Evolutionary conservation across 805 yeast genomes (phyloP), one percentile per base, ranked within the genome.

Genomic region (Jamesozyma rosinii): DNA sequence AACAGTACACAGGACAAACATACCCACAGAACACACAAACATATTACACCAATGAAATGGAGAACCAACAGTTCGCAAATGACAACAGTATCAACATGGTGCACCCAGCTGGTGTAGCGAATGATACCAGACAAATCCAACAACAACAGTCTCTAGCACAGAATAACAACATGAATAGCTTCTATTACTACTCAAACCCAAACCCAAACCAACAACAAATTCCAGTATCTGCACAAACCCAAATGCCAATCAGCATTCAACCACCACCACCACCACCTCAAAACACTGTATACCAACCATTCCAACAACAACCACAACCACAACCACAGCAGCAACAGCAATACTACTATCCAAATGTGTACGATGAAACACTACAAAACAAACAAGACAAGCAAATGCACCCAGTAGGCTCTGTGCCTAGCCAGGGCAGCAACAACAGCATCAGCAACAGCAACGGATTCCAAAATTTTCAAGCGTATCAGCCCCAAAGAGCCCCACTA

Each of bases 271-370:
- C n/a, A n/a, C n/a, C n/a, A n/a, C n/a, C n/a, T n/a, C n/a, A n/a
- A n/a, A n/a, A n/a, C n/a, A n/a, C n/a, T n/a, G n/a, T n/a, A n/a
- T n/a, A n/a, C n/a, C n/a, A 18, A 32, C 20, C 18, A 15, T 42
- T 31, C 8, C 31, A 13, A 29, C 50, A 27, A 30, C 45, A 38
- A 34, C 49, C 40, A 31, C 38, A 36, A 35, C 49, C 40, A 31
- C 42, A 38, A 31, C 36, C 33, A 19, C 44, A 43, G 15, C 39
- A 40, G n/a, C 35, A 22, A 22, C 30, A 35, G 17, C 3, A 20
- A n/a, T 37, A 40, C 22, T 43, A 22, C 30, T 24, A 17, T 26
- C 38, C 39, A 15, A 10, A 18, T 5, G n/a, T 15, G 3, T 29
- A 35, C 21, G 44, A 41, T 21, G 37, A 19, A 6, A 1, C 41